Conservation (phyloP, 78 protist species). For the Creolimax fragrantissima region DNA sequence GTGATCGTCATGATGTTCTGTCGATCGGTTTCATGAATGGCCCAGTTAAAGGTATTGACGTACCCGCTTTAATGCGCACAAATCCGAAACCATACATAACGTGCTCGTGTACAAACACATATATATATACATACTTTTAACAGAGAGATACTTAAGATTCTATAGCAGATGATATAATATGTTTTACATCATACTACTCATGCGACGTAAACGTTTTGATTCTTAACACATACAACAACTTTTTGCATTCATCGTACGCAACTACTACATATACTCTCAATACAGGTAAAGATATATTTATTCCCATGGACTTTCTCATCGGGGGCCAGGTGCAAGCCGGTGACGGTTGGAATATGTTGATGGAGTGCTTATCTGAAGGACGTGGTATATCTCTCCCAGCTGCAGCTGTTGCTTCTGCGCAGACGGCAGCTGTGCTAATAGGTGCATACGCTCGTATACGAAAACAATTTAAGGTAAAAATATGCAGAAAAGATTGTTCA, state of each 20-base stretch:
- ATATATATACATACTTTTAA: background rate
- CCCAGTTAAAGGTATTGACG: slow-evolving; percentile 26
- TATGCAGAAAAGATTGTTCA: background rate
- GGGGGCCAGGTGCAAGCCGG: slow-evolving; percentile 40
- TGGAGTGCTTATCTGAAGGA: slow-evolving; percentile 38
- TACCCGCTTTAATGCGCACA: background rate
- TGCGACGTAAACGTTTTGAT: no score
- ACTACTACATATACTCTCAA: no score
- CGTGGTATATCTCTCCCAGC: slow-evolving; percentile 45
- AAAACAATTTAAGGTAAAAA: slow-evolving; percentile 31
- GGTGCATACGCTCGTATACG: slow-evolving; percentile 48
- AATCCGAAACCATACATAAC: background rate
- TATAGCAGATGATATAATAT: no score
- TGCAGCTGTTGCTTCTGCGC: background rate
- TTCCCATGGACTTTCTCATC: slow-evolving; percentile 31
- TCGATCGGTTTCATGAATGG: slow-evolving; percentile 40
- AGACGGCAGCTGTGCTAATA: background rate
- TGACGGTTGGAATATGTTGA: slow-evolving; percentile 41
- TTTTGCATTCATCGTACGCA: no score
- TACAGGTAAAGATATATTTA: slow-evolving; percentile 22
- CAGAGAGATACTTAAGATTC: no score
- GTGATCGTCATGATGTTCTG: slow-evolving; percentile 38
- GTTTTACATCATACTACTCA: no score
- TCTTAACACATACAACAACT: no score
- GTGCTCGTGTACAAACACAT: background rate